Evolutionary conservation across 1,284 basidiomycete species (phyloP), one percentile per base, ranked within the genome.

Genomic region (Mycena sp.): DNA sequence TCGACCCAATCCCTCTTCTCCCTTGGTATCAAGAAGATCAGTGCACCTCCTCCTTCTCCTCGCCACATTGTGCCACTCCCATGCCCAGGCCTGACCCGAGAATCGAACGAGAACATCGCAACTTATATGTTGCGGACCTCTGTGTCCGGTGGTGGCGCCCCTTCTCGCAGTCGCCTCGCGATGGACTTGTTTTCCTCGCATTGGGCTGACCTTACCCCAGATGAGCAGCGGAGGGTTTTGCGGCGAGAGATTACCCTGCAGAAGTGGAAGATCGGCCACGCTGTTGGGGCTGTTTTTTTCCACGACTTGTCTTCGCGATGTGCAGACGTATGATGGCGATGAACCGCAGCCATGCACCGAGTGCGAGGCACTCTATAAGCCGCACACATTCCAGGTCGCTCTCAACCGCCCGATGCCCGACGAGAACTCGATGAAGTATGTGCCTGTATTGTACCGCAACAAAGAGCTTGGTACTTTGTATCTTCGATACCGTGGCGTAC

Each of bases 281-380:
- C 58, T 14, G 26, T 53, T 26, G 61, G 44, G 44, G 55, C 55
- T 17, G 35, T 52, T 6, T 28, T 40, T 26, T 49, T 23, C 14
- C 40, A 25, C 1, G 29, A 6, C n/a, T 1, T 64, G 46, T 45
- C 43, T 52, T 5, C 41, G 44, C 2, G 32, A 45, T 43, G 53
- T 56, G 2, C 10, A 2, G 25, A 57, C 54, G 3, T 2, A 55
- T 9, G 29, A 64, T 43, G 12, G 56, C 56, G 60, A 65, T 57
- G 50, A 69, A 38, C 37, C 45, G 61, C 0, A 67, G 41, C 67
- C 69, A 57, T 65, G 69, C 65, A 19, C 62, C 51, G 28, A 59
- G 61, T 46, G 43, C 26, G 40, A 63, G 51, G 38, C 55, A 38
- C 29, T 64, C 29, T 41, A 60, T 61, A 9, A 66, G 50, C n/a